phyloP scores from a whole-genome alignment of 2,329 filamentous ascomycete species.

The Drechslera avenae region DNA sequence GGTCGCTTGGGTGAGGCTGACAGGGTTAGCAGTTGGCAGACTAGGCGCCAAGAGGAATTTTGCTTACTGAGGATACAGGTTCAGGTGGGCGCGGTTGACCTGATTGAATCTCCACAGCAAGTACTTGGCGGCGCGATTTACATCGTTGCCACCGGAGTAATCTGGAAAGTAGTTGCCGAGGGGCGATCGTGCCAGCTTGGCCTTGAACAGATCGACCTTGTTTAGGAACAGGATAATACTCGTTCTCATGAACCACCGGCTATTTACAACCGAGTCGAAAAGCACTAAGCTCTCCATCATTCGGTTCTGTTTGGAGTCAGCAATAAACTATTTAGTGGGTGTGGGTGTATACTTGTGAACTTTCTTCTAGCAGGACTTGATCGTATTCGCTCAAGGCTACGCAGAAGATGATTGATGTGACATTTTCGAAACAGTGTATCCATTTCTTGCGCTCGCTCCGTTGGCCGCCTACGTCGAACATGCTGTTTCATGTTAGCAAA shows the following conservation, averaged over 20 bases:
- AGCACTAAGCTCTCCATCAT: conserved; percentile 99
- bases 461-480: conserved; percentile 99
- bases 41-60: neutral
- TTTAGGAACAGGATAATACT: conserved; percentile 99
- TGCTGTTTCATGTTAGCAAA: conserved; percentile 63
- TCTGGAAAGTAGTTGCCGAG: conserved; percentile 96
- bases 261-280: conserved; percentile 98
- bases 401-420: conserved; percentile 99
- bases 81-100: conserved; percentile 93
- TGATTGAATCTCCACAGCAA: conserved; percentile 98
- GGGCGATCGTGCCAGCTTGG: conserved; percentile 87
- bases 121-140: conserved; percentile 98
- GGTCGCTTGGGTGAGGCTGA: conserved; percentile 93
- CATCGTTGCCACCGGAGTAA: conserved; percentile 96
- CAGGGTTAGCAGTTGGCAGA: conserved; percentile 10
- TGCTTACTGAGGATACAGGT: conserved; percentile 85
- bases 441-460: conserved; percentile 98
- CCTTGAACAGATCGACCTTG: conserved; percentile 97
- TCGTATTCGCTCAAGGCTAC: conserved; percentile 98
- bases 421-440: conserved; percentile 99
- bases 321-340: conserved; percentile 10
- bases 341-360: conserved; percentile 77
- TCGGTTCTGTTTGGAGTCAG: conserved; percentile 71
- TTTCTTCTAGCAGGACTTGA: conserved; percentile 94
- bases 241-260: conserved; percentile 97